Percentiles rank a stretch among this genome's conserved stretches.
These are phyloP conservation scores for Paraphaeosphaeria sporulosa DNA, from an alignment of 2,329 filamentous ascomycete genomes.

Conservation along the genomic window DNA sequence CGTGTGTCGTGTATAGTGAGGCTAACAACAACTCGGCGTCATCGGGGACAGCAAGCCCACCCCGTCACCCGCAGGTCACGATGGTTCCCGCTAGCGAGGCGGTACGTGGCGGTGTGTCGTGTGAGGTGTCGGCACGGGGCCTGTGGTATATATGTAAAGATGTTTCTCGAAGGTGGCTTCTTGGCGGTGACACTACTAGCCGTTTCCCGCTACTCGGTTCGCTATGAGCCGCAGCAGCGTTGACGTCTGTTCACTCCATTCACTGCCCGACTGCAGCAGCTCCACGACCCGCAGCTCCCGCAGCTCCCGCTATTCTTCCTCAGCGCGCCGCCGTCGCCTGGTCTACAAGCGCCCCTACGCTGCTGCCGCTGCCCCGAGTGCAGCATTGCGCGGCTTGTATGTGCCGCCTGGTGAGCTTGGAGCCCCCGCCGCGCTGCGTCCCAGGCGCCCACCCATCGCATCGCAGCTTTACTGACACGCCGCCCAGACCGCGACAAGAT, in stretches of 20 bases:
- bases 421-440: background rate
- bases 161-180: background rate
- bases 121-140: too few relatives aligned
- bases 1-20: background rate
- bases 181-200: constrained; percentile 4
- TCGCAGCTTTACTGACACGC: background rate
- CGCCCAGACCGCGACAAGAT: constrained; percentile 40
- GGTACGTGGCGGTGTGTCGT: constrained; percentile 1
- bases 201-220: constrained; percentile 11
- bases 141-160: background rate
- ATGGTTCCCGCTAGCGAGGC: constrained; percentile 4
- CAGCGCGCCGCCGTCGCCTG: constrained; percentile 1
- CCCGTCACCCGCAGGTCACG: background rate
- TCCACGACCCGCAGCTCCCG: background rate
- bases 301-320: constrained; percentile 8
- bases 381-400: constrained; percentile 11
- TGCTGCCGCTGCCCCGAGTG: constrained; percentile 3
- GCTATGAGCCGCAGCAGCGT: constrained; percentile 15
- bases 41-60: background rate
- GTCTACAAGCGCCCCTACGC: background rate
- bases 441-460: too few relatives aligned
- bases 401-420: constrained; percentile 9
- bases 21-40: background rate
- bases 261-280: background rate
- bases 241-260: constrained; percentile 4